Evolutionary conservation across 2,329 filamentous ascomycete species (phyloP).

Genomic region (Aspergillus fumigatus): DNA sequence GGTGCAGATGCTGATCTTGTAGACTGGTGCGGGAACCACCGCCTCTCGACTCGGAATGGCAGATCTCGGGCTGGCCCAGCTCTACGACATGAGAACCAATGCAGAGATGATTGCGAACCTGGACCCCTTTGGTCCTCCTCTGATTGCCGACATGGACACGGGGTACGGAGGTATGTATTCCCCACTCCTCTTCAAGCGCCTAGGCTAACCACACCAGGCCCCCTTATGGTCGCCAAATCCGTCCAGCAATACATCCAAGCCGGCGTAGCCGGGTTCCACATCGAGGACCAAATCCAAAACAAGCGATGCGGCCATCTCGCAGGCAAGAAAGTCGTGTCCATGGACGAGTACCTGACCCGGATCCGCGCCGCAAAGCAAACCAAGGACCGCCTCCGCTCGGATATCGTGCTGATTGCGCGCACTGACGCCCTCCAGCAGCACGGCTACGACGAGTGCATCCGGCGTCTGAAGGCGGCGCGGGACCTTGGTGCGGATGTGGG

Average conservation of each 20-base stretch:
- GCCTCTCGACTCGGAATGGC: conserved; percentile 59
- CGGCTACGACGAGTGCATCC: conserved; percentile 40
- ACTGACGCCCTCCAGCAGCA: conserved; percentile 36
- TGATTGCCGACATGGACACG: conserved; percentile 57
- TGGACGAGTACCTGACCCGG: conserved; percentile 32
- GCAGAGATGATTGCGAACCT: conserved; percentile 63
- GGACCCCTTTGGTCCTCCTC: conserved; percentile 47
- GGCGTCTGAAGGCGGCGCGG: conserved; percentile 34
- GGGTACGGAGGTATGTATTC: conserved; percentile 44
- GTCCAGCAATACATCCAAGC: conserved; percentile 48
- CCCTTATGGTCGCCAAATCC: conserved; percentile 44
- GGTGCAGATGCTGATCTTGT: neutral
- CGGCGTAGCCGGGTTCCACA: conserved; percentile 53
- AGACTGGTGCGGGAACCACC: conserved; percentile 61
- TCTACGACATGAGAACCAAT: conserved; percentile 60
- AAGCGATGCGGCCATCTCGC: conserved; percentile 40
- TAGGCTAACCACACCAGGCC: conserved; percentile 25
- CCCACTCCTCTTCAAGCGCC: too few relatives aligned
- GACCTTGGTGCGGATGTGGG: conserved; percentile 38
- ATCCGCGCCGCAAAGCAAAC: conserved; percentile 34
- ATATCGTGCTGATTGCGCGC: conserved; percentile 43
- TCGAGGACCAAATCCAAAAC: conserved; percentile 52
- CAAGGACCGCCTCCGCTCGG: conserved; percentile 31
- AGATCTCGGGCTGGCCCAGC: conserved; percentile 58
- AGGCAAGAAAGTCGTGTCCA: conserved; percentile 36